These are phyloP conservation scores for Nemania sp. DNA, from an alignment of 2,329 filamentous ascomycete genomes.

Conservation along the genomic window DNA sequence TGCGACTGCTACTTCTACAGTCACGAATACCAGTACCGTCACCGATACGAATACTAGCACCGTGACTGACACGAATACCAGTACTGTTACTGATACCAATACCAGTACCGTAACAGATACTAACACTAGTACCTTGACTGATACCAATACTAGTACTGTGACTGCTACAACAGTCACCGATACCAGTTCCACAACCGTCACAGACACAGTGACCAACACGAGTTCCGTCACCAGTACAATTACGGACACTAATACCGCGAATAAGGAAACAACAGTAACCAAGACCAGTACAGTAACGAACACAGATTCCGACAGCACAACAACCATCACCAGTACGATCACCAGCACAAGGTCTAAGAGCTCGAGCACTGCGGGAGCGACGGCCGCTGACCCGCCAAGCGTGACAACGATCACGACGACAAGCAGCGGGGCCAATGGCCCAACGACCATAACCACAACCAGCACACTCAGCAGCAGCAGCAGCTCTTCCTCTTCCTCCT, in stretches of 20 bases:
- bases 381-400: background rate
- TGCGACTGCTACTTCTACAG: background rate
- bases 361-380: background rate
- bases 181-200: background rate
- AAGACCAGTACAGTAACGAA: too few relatives aligned
- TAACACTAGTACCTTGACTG: background rate
- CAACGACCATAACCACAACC: conserved; percentile 10
- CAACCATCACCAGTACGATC: background rate
- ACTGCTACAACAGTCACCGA: background rate
- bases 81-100: background rate
- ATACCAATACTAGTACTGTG: background rate
- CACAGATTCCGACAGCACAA: background rate
- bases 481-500: too few relatives aligned
- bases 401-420: conserved; percentile 14
- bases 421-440: background rate
- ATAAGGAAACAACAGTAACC: background rate
- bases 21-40: background rate
- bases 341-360: background rate
- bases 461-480: background rate
- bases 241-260: too few relatives aligned
- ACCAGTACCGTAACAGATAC: background rate
- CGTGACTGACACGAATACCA: background rate
- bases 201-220: background rate
- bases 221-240: background rate
- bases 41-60: background rate